Conservation (phyloP, 176 grass and related monocot species). For the Otatea glauca region DNA sequence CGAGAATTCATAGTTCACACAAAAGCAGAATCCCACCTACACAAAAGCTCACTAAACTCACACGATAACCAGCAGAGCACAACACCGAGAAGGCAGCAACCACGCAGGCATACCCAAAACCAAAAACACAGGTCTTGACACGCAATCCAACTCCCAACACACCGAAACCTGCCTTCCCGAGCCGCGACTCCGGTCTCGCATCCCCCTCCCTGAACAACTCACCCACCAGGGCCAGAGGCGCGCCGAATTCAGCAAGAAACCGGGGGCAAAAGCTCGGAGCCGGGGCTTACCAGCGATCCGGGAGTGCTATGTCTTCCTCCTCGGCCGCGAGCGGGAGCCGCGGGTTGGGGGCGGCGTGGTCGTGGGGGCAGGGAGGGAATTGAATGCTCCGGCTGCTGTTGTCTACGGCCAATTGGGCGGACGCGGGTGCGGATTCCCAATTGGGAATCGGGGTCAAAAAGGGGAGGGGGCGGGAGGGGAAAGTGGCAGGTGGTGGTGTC, state of each 20-base stretch:
- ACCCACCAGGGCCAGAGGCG: not conserved
- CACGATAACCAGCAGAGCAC: no score
- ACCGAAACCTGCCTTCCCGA: not conserved
- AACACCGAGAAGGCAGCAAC: not conserved
- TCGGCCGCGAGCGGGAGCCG: not conserved
- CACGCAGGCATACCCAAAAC: not conserved
- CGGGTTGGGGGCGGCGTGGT: not conserved
- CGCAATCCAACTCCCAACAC: not conserved
- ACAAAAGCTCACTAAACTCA: not conserved
- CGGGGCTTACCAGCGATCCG: constrained; percentile 4
- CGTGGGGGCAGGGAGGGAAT: constrained; percentile 15
- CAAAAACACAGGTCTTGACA: no score
- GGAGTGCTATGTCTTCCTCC: not conserved
- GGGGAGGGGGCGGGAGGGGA: constrained; percentile 4
- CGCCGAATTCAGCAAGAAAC: not conserved
- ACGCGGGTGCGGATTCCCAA: constrained; percentile 36
- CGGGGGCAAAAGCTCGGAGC: not conserved
- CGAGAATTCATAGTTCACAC: not conserved
- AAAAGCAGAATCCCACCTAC: not conserved
- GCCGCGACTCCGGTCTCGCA: not conserved
- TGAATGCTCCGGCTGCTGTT: constrained; percentile 5
- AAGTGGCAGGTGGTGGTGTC: constrained; percentile 56
- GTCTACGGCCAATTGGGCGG: not conserved
- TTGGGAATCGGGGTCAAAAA: constrained; percentile 35
- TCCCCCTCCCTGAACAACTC: not conserved